A percentile compares a stretch with the other conserved stretches of the same genome.
These are phyloP conservation scores for Colletotrichum horii DNA, from an alignment of 2,329 filamentous ascomycete genomes.

Conservation along the genomic window DNA sequence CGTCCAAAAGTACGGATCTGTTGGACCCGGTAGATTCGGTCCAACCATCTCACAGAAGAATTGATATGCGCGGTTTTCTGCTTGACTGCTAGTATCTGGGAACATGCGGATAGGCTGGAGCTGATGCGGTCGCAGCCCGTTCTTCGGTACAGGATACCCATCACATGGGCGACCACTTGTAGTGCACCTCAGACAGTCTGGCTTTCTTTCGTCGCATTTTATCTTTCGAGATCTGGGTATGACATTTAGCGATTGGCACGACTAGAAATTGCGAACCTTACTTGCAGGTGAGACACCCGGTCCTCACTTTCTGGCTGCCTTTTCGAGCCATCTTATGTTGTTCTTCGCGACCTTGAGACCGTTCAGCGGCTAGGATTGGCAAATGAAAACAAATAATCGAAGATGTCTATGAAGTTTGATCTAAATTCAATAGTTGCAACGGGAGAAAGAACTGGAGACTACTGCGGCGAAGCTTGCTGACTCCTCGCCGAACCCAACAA, in stretches of 20 bases:
- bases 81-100: background rate
- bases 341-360: accelerated
- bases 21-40: constrained; percentile 4
- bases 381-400: too few species aligned
- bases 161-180: constrained; percentile 63
- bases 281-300: constrained; percentile 62
- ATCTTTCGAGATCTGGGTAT: constrained; percentile 54
- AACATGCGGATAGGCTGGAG: background rate
- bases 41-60: constrained; percentile 16
- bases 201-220: constrained; percentile 62
- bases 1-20: constrained; percentile 43
- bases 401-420: too few species aligned
- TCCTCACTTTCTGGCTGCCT: constrained; percentile 49
- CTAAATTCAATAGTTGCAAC: accelerated
- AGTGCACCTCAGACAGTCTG: constrained; percentile 56
- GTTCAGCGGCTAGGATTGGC: too few species aligned
- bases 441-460: background rate
- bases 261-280: constrained; percentile 33
- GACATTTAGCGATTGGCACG: background rate
- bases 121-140: constrained; percentile 8
- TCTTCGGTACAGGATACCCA: constrained; percentile 47
- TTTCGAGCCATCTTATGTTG: constrained; percentile 29
- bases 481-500: background rate
- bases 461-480: background rate
- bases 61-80: constrained; percentile 5